These are phyloP conservation scores for Aspergillus unguis DNA, from an alignment of 2,329 filamentous ascomycete genomes.

Conservation along the genomic window DNA sequence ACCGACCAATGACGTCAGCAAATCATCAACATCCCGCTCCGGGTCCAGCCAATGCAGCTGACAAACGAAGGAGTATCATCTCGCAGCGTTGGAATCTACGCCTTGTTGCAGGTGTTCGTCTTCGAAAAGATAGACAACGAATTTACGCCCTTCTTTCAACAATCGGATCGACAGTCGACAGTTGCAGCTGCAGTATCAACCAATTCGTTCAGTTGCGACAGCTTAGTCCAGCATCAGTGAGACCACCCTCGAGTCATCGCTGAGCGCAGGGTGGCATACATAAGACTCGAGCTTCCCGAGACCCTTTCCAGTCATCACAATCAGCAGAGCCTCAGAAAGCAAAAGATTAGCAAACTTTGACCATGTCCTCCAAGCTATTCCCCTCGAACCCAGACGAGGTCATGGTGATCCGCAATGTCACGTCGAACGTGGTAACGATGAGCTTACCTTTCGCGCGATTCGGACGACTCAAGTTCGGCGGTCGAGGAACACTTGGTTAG, in stretches of 20 bases:
- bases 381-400: conserved; percentile 71
- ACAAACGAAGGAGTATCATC: not conserved
- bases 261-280: not conserved
- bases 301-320: not conserved
- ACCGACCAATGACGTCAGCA: conserved; percentile 12
- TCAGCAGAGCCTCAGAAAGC: not conserved
- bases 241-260: not conserved
- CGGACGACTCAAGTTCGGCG: conserved; percentile 76
- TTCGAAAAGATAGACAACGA: no score
- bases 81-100: not conserved
- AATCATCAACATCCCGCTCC: conserved; percentile 8
- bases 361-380: conserved; percentile 51
- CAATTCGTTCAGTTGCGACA: not conserved
- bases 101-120: no score
- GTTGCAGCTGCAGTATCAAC: not conserved
- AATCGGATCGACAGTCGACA: no score
- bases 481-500: conserved; percentile 78
- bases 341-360: not conserved
- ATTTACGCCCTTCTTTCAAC: no score
- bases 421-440: conserved; percentile 62
- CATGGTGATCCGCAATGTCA: conserved; percentile 86
- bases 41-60: not conserved
- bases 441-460: conserved; percentile 77
- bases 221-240: no score
- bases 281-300: not conserved